Base-by-base conservation (phyloP, 805 yeast genomes). In the Barnettozyma pratensis region DNA sequence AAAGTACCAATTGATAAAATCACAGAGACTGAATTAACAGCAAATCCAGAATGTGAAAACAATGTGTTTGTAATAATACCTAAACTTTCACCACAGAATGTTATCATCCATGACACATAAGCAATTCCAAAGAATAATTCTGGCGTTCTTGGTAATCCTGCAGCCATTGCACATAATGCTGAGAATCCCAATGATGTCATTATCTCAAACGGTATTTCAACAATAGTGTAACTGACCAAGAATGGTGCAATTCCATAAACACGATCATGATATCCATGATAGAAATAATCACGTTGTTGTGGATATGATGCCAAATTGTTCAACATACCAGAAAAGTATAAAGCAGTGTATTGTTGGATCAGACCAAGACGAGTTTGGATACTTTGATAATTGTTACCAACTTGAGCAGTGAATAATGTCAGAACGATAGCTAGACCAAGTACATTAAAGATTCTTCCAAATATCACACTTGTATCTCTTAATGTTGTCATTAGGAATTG, bases 321-420 rank as follows among this genome's bases (percentile, higher is more conserved):
- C 39, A 89, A 70, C 80, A 88, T 81, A 0, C 97, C 97, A 42
- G 83, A 81, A 61, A 83, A 89, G 59, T 85, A 89, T 38, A 89
- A 62, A 10, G 90, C 80, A 7, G 83, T 71, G 2, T 83, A 73
- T 57, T 86, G 87, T 62, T 89, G 96, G 4, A 85, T 73, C 37
- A 87, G 66, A 5, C 96, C 96, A 19, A 89, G 67, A 53, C 96
- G 69, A 61, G 87, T 78, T 52, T 75, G 75, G 32, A 87, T 73
- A 39, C 92, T 83, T 5, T 63, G 59, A 43, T 64, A 70, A 37
- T 64, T 59, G 43, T 73, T 65, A 45, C 72, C 70, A 39, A 83
- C 55, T 8, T 87, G 85, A 0, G 88, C 74, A 69, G 80, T 85
- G 59, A 75, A 89, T 30, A 89, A 67, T 0, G 92, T 77, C 39